A percentile compares a stretch with the other conserved stretches of the same genome.
phyloP scores from a whole-genome alignment of 331 rosid species.

The Quercus tomentella region DNA sequence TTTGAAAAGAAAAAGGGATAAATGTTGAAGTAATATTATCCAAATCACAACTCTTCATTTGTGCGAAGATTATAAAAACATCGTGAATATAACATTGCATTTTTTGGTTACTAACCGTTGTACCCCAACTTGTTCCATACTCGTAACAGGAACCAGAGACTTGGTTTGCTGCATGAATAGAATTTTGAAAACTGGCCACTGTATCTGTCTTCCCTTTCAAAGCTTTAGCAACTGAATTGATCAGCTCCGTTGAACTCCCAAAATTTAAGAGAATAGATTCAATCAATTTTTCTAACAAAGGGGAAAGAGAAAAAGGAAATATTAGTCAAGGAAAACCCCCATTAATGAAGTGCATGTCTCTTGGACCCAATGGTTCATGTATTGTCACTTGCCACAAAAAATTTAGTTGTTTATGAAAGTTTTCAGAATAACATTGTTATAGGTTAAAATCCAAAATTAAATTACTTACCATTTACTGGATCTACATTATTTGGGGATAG shows the following conservation, averaged over 20 bases:
- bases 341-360: too few species aligned
- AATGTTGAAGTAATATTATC: too few species aligned
- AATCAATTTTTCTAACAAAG: slow-evolving; percentile 23
- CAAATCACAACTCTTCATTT: too few species aligned
- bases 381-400: too few species aligned
- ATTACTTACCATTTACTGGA: slow-evolving; percentile 16
- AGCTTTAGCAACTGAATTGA: slow-evolving; percentile 36
- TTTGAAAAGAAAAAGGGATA: too few species aligned
- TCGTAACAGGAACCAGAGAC: slow-evolving; percentile 53
- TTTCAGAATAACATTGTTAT: background rate
- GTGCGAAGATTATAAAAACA: too few species aligned
- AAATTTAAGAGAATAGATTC: slow-evolving; percentile 29
- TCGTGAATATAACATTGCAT: too few species aligned
- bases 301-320: background rate
- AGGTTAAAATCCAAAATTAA: background rate
- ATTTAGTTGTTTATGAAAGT: background rate
- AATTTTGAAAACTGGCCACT: background rate
- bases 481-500: slow-evolving; percentile 24
- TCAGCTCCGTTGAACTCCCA: slow-evolving; percentile 47
- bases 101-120: slow-evolving; percentile 27
- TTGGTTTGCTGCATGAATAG: slow-evolving; percentile 31
- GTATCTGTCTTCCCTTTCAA: slow-evolving; percentile 26
- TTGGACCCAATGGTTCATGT: too few species aligned
- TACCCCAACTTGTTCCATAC: slow-evolving; percentile 58
- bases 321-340: background rate